Percentiles rank a stretch among this genome's conserved stretches.
Evolutionary conservation across 2,329 filamentous ascomycete genomes (phyloP).

Genomic region (Rhynchosporium graminicola): DNA sequence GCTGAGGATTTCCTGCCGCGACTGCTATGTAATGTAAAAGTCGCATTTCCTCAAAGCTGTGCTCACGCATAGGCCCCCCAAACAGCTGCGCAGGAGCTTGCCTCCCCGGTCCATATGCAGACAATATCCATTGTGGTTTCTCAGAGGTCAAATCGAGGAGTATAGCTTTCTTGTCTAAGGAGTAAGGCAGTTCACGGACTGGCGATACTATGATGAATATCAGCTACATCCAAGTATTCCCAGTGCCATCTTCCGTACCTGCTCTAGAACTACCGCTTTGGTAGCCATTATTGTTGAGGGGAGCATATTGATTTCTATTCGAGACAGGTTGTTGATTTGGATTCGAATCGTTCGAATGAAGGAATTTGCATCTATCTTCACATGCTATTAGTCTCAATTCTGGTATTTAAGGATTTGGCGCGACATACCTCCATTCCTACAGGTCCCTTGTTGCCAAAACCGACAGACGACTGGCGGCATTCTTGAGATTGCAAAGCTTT

Average conservation of each 20-base stretch:
- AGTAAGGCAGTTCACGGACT: constrained; percentile 30
- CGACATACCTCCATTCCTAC: constrained; percentile 48
- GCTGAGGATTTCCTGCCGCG: constrained; percentile 59
- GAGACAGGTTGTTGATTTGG: constrained; percentile 37
- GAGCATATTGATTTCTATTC: constrained; percentile 41
- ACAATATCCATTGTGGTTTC: constrained; percentile 81
- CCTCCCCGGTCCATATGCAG: constrained; percentile 77
- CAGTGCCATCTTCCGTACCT: constrained; percentile 13
- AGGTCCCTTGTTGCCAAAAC: constrained; percentile 66
- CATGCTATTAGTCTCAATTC: constrained; percentile 21
- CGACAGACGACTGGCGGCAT: constrained; percentile 47
- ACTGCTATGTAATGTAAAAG: constrained; percentile 72
- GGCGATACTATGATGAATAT: constrained; percentile 16
- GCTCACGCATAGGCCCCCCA: constrained; percentile 75
- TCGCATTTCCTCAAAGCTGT: constrained; percentile 86
- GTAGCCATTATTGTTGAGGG: constrained; percentile 33
- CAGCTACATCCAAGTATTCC: constrained; percentile 14
- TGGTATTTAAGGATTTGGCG: neutral
- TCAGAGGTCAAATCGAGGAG: constrained; percentile 68
- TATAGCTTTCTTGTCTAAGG: constrained; percentile 51
- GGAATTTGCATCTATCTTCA: constrained; percentile 58
- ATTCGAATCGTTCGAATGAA: constrained; percentile 52
- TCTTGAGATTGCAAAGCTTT: constrained; percentile 10
- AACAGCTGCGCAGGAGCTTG: constrained; percentile 82
- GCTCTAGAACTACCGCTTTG: constrained; percentile 25